phyloP scores from a whole-genome alignment of 176 grass and related monocot genomes.

The Aegilops sharonensis region DNA sequence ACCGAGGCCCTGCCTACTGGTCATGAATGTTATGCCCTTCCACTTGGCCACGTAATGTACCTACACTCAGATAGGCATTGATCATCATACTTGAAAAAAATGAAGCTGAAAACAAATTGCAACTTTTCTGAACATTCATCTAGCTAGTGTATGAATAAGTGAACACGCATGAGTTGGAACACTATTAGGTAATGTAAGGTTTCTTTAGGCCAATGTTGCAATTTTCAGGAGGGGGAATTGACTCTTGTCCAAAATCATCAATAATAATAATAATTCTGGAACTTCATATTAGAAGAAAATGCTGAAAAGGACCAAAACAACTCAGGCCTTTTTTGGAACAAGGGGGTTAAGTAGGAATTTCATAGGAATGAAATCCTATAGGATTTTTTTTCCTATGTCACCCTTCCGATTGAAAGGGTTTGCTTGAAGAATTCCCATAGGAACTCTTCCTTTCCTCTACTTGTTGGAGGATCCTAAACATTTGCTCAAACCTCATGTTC shows the following conservation, averaged over 20 bases:
- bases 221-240: not conserved
- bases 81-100: conserved; percentile 18
- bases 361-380: too few species aligned
- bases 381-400: too few species aligned
- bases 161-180: not conserved
- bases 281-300: not conserved
- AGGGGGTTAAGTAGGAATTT: too few species aligned
- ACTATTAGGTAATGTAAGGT: not conserved
- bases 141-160: not conserved
- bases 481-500: too few species aligned
- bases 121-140: not conserved
- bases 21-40: conserved; percentile 99
- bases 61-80: conserved; percentile 44
- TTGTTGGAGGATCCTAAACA: too few species aligned
- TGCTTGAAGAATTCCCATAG: too few species aligned
- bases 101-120: not conserved
- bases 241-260: not conserved
- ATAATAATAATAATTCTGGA: not conserved
- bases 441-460: too few species aligned
- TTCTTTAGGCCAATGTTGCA: not conserved
- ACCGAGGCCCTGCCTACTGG: conserved; percentile 90
- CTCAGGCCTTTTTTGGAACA: not conserved
- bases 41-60: conserved; percentile 98
- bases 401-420: too few species aligned
- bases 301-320: not conserved